A percentile compares a stretch with the other conserved stretches of the same genome.
Conservation (phyloP, 352 stramenopile genomes). For the Phytophthora pseudosyringae region DNA sequence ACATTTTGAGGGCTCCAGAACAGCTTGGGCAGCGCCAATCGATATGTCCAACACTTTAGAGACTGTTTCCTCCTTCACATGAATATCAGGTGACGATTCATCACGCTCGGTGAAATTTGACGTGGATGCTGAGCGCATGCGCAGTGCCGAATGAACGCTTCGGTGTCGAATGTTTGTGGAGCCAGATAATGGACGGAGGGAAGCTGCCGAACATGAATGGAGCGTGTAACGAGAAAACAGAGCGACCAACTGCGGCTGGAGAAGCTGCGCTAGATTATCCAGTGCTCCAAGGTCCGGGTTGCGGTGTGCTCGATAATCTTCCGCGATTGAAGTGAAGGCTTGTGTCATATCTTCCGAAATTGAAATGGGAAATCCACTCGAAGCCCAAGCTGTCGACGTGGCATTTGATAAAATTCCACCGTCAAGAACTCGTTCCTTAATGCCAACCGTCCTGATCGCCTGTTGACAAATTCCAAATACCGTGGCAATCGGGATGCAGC, state of each 20-base stretch:
- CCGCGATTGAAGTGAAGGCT: constrained; percentile 20
- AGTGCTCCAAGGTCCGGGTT: constrained; percentile 44
- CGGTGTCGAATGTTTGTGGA: constrained; percentile 44
- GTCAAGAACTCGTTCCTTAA: constrained; percentile 60
- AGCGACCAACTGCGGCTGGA: constrained; percentile 48
- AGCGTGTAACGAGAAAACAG: constrained; percentile 43
- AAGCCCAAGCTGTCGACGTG: constrained; percentile 41
- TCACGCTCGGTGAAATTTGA: constrained; percentile 17
- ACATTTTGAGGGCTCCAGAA: constrained; percentile 39
- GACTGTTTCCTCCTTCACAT: constrained; percentile 20
- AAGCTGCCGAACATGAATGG: constrained; percentile 49
- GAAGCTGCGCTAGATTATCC: constrained; percentile 51
- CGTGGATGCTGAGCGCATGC: constrained; percentile 44
- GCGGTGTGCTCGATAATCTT: constrained; percentile 50
- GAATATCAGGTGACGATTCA: neutral
- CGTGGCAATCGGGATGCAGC: constrained; percentile 39
- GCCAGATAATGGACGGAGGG: constrained; percentile 20
- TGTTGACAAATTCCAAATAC: constrained; percentile 47
- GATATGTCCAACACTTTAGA: constrained; percentile 48
- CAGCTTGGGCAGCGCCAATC: constrained; percentile 29
- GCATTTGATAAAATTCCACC: constrained; percentile 43
- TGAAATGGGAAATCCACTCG: constrained; percentile 21
- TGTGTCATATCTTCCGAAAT: constrained; percentile 32
- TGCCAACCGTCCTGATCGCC: constrained; percentile 39
- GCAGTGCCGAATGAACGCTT: constrained; percentile 72